phyloP scores from a whole-genome alignment of 805 yeast species.

The Zygosaccharomyces bisporus region DNA sequence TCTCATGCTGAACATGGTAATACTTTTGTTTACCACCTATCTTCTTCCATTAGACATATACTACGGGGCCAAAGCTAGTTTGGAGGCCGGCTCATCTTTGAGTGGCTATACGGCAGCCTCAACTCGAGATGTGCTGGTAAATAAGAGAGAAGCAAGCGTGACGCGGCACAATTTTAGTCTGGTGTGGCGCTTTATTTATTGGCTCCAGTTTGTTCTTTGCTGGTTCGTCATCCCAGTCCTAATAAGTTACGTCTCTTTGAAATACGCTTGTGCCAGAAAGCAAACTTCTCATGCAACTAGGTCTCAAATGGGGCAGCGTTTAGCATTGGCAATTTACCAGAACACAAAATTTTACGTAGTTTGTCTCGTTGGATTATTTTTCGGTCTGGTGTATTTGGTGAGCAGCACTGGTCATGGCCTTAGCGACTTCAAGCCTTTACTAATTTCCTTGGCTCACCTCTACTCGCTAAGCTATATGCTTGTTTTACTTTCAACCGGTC shows the following conservation, averaged over 20 bases:
- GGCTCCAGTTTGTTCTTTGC: conserved; percentile 32
- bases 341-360: conserved; percentile 33
- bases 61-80: conserved; percentile 14
- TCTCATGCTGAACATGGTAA: conserved; percentile 26
- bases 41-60: conserved; percentile 32
- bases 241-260: conserved; percentile 31
- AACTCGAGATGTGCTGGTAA: background rate
- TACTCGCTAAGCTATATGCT: conserved; percentile 33
- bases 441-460: conserved; percentile 33
- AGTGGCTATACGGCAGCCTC: conserved; percentile 1
- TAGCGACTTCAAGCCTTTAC: conserved; percentile 28
- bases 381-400: conserved; percentile 28
- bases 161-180: conserved; percentile 15
- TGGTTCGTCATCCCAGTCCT: conserved; percentile 34
- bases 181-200: conserved; percentile 30
- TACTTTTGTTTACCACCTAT: conserved; percentile 29
- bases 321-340: conserved; percentile 23
- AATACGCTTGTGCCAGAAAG: conserved; percentile 22
- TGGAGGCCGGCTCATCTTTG: conserved; percentile 2
- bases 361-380: conserved; percentile 21
- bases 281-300: conserved; percentile 8
- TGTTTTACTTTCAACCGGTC: conserved; percentile 29
- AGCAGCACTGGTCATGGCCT: conserved; percentile 26
- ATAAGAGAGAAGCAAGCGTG: background rate
- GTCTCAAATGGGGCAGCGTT: conserved; percentile 17